These are phyloP conservation scores for Starmerella apis DNA, from an alignment of 805 yeast species.

Conservation along the genomic window DNA sequence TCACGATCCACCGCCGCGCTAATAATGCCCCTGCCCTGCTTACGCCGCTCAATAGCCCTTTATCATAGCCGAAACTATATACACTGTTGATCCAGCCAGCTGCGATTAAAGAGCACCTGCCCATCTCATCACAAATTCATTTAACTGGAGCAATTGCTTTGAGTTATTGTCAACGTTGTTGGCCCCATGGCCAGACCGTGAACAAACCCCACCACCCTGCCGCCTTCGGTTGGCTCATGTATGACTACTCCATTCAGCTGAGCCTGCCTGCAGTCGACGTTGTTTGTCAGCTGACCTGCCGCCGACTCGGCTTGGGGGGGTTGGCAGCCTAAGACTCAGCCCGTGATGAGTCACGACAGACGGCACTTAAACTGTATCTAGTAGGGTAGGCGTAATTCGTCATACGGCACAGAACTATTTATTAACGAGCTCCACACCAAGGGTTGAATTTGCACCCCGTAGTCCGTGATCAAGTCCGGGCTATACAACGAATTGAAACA, in stretches of 20 bases:
- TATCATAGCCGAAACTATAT: no score
- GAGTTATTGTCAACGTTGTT: neutral
- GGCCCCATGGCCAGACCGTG: neutral
- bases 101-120: neutral
- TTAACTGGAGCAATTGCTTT: neutral
- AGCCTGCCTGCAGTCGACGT: neutral
- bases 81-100: no score
- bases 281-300: neutral
- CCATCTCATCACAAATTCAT: neutral
- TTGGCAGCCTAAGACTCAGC: neutral
- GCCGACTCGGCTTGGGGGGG: neutral
- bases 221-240: neutral
- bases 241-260: neutral
- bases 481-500: neutral
- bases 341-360: neutral
- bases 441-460: neutral
- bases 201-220: neutral
- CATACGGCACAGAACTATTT: slow-evolving; percentile 1
- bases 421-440: neutral
- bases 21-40: neutral
- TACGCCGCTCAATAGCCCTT: neutral
- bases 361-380: neutral
- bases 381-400: slow-evolving; percentile 6
- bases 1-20: neutral
- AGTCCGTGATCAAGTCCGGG: neutral